A percentile compares a stretch with the other conserved stretches of the same genome.
Conservation (phyloP, 352 stramenopile genomes). For the Thalassiosira exigua region DNA sequence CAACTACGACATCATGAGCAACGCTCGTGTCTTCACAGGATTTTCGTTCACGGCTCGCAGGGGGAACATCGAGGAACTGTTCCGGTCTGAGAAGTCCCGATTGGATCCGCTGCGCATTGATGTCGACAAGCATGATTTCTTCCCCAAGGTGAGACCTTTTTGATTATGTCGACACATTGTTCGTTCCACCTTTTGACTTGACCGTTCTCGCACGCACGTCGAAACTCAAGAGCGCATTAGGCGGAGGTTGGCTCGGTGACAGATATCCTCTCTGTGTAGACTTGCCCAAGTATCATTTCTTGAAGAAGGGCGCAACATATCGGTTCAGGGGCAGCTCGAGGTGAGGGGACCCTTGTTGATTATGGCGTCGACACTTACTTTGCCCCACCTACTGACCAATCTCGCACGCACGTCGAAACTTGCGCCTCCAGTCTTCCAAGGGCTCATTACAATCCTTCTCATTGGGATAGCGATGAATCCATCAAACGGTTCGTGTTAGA, state of each 20-base stretch:
- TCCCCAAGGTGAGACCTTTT: too few species aligned
- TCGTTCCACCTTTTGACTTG: too few species aligned
- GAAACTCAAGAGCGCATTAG: too few species aligned
- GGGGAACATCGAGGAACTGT: conserved; percentile 14
- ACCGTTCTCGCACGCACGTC: too few species aligned
- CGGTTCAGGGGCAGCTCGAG: conserved; percentile 36
- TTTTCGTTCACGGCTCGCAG: conserved; percentile 35
- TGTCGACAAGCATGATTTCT: conserved; percentile 53
- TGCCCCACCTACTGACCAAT: too few species aligned
- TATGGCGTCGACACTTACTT: too few species aligned
- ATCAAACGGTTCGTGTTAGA: conserved; percentile 23
- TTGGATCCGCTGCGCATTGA: conserved; percentile 70
- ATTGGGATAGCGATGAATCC: conserved; percentile 15
- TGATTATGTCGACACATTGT: too few species aligned
- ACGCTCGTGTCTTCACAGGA: conserved; percentile 62
- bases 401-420: too few species aligned
- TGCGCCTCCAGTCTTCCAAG: conserved; percentile 4
- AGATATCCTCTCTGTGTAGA: conserved; percentile 64
- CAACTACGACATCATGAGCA: conserved; percentile 69
- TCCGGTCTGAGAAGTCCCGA: conserved; percentile 6
- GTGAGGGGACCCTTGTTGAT: too few species aligned
- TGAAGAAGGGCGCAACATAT: conserved; percentile 64
- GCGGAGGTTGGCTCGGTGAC: conserved; percentile 63
- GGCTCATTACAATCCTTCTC: conserved; percentile 16
- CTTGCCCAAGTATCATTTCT: conserved; percentile 55